Evolutionary conservation across 2,329 filamentous ascomycete species (phyloP).

Genomic region (Sclerotinia borealis): DNA sequence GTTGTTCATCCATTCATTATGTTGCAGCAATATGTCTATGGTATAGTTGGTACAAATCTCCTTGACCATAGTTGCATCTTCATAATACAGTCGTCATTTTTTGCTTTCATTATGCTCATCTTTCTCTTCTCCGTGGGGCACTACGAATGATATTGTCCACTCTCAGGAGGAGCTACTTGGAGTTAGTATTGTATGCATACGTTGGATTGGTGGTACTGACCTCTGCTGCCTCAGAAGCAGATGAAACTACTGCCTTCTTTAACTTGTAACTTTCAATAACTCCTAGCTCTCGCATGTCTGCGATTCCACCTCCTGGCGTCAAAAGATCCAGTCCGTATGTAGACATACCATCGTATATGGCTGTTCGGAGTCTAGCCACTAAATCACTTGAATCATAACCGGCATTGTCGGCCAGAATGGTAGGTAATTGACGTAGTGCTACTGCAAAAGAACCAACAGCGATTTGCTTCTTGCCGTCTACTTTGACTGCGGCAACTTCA

Average conservation of each 20-base stretch:
- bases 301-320: conserved; percentile 84
- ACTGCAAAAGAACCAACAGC: conserved; percentile 86
- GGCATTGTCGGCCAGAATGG: conserved; percentile 95
- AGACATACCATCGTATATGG: conserved; percentile 89
- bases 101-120: conserved; percentile 45
- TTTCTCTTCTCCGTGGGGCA: conserved; percentile 76
- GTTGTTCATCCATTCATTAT: conserved; percentile 17
- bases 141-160: conserved; percentile 98
- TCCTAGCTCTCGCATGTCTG: conserved; percentile 91
- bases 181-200: conserved; percentile 29
- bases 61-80: conserved; percentile 19
- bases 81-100: conserved; percentile 29
- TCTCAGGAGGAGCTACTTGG: conserved; percentile 68
- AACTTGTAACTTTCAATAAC: conserved; percentile 98
- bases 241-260: conserved; percentile 95
- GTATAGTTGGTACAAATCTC: conserved; percentile 31
- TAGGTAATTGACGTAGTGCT: conserved; percentile 87
- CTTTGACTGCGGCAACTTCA: conserved; percentile 84
- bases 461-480: conserved; percentile 93
- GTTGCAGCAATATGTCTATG: conserved; percentile 31
- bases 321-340: conserved; percentile 86
- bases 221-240: conserved; percentile 93
- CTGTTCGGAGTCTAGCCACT: conserved; percentile 83
- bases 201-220: conserved; percentile 45
- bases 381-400: conserved; percentile 93